Evolutionary conservation across 768 basidiomycete species (phyloP).

Genomic region (Sarcodon sp.): DNA sequence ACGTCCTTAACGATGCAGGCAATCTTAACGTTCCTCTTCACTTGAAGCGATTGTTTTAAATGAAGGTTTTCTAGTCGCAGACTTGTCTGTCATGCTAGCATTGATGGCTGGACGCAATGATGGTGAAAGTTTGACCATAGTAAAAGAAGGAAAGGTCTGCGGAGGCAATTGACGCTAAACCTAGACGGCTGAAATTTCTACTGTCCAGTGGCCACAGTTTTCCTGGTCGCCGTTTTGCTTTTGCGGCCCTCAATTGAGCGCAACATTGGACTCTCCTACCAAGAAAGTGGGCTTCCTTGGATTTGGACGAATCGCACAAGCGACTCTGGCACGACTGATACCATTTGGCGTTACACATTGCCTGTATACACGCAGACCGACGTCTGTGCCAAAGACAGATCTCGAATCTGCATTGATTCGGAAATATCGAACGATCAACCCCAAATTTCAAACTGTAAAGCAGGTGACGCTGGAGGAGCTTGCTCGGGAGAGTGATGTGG

Average conservation of each 20-base stretch:
- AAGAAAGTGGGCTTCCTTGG: slow-evolving; percentile 86
- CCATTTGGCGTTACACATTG: slow-evolving; percentile 73
- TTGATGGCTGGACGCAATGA: slow-evolving; percentile 89
- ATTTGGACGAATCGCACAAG: slow-evolving; percentile 89
- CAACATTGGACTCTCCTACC: slow-evolving; percentile 29
- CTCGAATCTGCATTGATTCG: slow-evolving; percentile 23
- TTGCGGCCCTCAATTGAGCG: slow-evolving; percentile 73
- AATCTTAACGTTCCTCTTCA: slow-evolving; percentile 3
- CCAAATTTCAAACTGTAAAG: slow-evolving; percentile 25
- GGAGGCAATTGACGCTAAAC: background rate
- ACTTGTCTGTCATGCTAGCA: slow-evolving; percentile 79
- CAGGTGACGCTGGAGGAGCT: slow-evolving; percentile 55
- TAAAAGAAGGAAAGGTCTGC: slow-evolving; percentile 52
- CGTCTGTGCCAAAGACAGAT: slow-evolving; percentile 27
- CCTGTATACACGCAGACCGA: slow-evolving; percentile 52
- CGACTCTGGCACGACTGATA: slow-evolving; percentile 63
- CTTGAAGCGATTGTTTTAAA: background rate
- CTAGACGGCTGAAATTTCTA: background rate
- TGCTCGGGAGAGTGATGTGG: slow-evolving; percentile 67
- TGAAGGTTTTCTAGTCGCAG: slow-evolving; percentile 56
- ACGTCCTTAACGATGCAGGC: slow-evolving; percentile 89
- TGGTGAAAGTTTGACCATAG: slow-evolving; percentile 47
- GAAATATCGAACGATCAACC: slow-evolving; percentile 1
- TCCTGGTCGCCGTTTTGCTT: slow-evolving; percentile 77
- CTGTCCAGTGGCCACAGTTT: slow-evolving; percentile 59